Base-by-base conservation (phyloP, 192 early-diverging fungal genomes). In the Oehlia diaphana region DNA sequence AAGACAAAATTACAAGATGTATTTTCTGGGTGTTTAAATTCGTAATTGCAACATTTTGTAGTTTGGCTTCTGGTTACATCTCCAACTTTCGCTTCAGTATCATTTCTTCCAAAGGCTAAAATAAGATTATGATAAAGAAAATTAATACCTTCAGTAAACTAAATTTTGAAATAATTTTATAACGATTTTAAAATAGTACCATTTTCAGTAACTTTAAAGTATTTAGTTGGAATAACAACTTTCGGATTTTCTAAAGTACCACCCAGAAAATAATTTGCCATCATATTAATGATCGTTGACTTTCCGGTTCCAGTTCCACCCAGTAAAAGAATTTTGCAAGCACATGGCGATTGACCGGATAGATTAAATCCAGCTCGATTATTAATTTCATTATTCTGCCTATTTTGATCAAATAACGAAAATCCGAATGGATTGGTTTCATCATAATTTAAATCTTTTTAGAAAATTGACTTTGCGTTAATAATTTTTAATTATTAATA, bases 221-320 rank as follows among this genome's bases (percentile, higher is more conserved):
- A 26, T 6, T 53, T 61, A n/a, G 53, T 13, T 19, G 53, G 50
- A 62, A 74, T 74, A 5, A 74, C 73, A 16, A 74, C 33, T 61
- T 74, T 74, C 4, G n/a, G 53, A 8, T 74, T 61, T 61, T 74
- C 31, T 35, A 63, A 31, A 37, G 73, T 61, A 61, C 73, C 53
- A 7, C 73, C 19, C 14, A 74, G 14, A 74, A 74, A 74, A 23
- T 74, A 74, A 74, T 74, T 74, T 63, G 53, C 28, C 26, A 74
- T 61, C 39, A 23, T 62, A 74, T 74, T 74, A 50, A 74, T 74
- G 10, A 74, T 61, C 5, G 73, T 74, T 4, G 50, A 74, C 10
- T 62, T 74, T 33, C 53, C 53, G 26, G 73, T 39, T 4, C 50
- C 73, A 62, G 73, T 74, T 63, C 21, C 73, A 23, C 73, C 73